These are phyloP conservation scores for Pseudocohnilembus persalinus DNA, from an alignment of 169 alveolate genomes.

Conservation along the genomic window DNA sequence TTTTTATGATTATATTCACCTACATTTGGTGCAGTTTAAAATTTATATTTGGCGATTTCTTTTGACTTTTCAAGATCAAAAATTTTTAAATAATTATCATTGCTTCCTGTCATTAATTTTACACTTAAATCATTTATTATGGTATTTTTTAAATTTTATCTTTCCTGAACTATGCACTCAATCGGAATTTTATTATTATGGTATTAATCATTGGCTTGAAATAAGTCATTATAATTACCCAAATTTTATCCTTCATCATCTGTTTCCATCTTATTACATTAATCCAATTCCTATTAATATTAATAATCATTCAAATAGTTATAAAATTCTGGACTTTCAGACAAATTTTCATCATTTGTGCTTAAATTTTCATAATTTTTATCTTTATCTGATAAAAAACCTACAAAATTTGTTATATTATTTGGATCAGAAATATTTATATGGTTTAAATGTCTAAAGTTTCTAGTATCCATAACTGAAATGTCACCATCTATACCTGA, in stretches of 20 bases:
- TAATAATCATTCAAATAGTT: neutral
- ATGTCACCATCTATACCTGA: neutral
- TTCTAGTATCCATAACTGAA: neutral
- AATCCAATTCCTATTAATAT: neutral
- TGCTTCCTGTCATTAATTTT: neutral
- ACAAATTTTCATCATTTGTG: neutral
- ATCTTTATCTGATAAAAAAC: neutral
- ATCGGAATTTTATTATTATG: too few relatives aligned
- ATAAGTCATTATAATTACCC: too few relatives aligned
- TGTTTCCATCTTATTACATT: neutral
- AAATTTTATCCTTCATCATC: neutral
- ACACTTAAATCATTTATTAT: neutral
- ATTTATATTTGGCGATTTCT: neutral
- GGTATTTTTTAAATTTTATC: neutral
- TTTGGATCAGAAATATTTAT: neutral
- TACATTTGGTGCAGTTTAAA: neutral
- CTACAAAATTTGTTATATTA: neutral
- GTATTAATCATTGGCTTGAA: too few relatives aligned
- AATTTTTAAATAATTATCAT: constrained; percentile 3
- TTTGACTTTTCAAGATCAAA: constrained; percentile 7
- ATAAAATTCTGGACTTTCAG: neutral
- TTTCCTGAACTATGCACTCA: too few relatives aligned
- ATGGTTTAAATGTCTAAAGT: neutral
- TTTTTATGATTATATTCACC: constrained; percentile 9
- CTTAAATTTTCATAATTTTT: neutral